Base-by-base conservation (phyloP, 805 yeast genomes). In the Wickerhamiella hasegawae region DNA sequence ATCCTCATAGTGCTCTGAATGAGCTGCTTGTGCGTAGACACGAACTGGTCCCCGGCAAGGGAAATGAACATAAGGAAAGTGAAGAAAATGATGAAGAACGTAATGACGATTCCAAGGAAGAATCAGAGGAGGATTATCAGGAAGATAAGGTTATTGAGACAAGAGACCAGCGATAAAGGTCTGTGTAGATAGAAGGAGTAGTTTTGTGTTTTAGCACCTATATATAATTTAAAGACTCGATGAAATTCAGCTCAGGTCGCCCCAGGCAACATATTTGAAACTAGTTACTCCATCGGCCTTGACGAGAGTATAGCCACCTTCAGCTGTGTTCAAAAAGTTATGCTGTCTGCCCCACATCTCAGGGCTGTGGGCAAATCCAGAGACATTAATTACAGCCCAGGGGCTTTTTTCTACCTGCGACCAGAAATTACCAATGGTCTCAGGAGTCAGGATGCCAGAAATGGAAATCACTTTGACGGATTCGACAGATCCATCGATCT, bases 1-100 rank as follows among this genome's bases (percentile, higher is more conserved):
- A 70, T 42, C 65, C 63, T 4, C 38, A 51, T 22, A 64, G 71
- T 47, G 64, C 60, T 34, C 57, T 70, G 39, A 65, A 67, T 40
- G 53, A 55, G 42, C 52, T 68, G 40, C 47, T 68, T 17, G 28
- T 29, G 39, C 35, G 45, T 12, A 34, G 49, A 5, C 44, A 44
- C 20, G 48, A 45, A 17, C n/a, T 29, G 23, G 15, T 19, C 15
- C 22, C 23, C 4, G 23, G 23, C 6, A 19, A 28, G 18, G 10
- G 16, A 23, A 10, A 29, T 5, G 23, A 29, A 17, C 10, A 17
- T 11, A 17, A 28, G 19, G 19, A 11, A 28, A 14, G 14, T 4
- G 20, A 29, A n/a, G 32, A 29, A 14, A 4, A 8, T 19, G 23
- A 17, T 4, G 32, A 29, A 11, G 23, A 8, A 8, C 18, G 19